phyloP scores from a whole-genome alignment of 371 early-diverging fungal species.

The Mortierella sp. region DNA sequence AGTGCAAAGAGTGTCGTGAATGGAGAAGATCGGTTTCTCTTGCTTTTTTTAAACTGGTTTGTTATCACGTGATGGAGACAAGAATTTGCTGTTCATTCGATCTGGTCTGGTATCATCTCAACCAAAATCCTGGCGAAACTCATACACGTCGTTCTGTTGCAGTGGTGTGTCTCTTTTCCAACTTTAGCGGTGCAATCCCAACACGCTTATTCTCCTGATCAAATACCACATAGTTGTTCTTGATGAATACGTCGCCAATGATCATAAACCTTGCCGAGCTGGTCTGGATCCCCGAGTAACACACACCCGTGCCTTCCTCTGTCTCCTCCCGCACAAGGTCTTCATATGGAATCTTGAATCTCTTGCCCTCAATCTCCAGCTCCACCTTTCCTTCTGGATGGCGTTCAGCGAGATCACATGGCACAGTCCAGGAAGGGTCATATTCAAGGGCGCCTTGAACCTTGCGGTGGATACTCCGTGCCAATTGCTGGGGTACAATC shows the following conservation, averaged over 20 bases:
- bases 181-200: conserved; percentile 58
- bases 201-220: conserved; percentile 59
- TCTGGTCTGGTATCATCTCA: too few species aligned
- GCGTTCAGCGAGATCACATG: conserved; percentile 52
- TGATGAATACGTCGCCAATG: conserved; percentile 63
- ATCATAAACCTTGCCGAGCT: conserved; percentile 52
- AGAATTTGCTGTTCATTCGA: too few species aligned
- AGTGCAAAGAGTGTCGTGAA: too few species aligned
- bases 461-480: conserved; percentile 52
- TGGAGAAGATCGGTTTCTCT: too few species aligned
- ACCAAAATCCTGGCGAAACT: not conserved
- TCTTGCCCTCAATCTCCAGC: conserved; percentile 56
- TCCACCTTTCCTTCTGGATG: conserved; percentile 41
- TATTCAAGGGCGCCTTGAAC: conserved; percentile 53
- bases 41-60: too few species aligned
- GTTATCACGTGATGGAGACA: too few species aligned
- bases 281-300: conserved; percentile 42
- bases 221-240: conserved; percentile 65
- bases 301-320: not conserved
- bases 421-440: conserved; percentile 53
- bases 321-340: conserved; percentile 56
- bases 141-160: too few species aligned
- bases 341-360: conserved; percentile 56
- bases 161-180: conserved; percentile 2
- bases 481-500: conserved; percentile 58